phyloP scores from a whole-genome alignment of 2,329 filamentous ascomycete genomes.

The Penicillium sp. region DNA sequence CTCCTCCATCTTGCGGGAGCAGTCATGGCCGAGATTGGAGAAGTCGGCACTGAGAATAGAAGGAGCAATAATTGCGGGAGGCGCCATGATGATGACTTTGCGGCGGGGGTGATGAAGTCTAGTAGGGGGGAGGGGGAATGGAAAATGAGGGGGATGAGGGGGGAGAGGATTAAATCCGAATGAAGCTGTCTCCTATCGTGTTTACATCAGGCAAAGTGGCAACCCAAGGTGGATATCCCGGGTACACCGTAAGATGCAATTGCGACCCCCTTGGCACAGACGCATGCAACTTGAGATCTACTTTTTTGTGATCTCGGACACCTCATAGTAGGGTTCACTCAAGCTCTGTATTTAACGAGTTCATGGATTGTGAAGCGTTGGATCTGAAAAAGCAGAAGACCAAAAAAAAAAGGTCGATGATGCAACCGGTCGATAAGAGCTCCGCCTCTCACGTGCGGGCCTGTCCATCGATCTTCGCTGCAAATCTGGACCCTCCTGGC shows the following conservation, averaged over 20 bases:
- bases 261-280: background rate
- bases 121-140: background rate
- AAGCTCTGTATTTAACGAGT: too few species aligned
- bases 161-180: slow-evolving; percentile 4
- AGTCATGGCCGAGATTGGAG: slow-evolving; percentile 80
- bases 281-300: background rate
- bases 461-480: slow-evolving; percentile 11
- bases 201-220: slow-evolving; percentile 19
- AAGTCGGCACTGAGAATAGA: slow-evolving; percentile 99
- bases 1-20: slow-evolving; percentile 77
- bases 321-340: background rate
- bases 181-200: slow-evolving; percentile 2
- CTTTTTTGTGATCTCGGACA: background rate
- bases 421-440: slow-evolving; percentile 23
- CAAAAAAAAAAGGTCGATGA: slow-evolving; percentile 6
- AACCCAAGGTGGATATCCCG: slow-evolving; percentile 17
- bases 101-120: background rate
- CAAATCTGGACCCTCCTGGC: slow-evolving; percentile 2
- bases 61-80: slow-evolving; percentile 89
- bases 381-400: background rate
- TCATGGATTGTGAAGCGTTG: too few species aligned
- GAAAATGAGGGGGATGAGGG: background rate
- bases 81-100: slow-evolving; percentile 63
- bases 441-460: slow-evolving; percentile 19
- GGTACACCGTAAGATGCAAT: slow-evolving; percentile 17